Evolutionary conservation across 176 grass and related monocot species (phyloP), one percentile per base, ranked within the genome.

Genomic region (Musa troglodytarum): DNA sequence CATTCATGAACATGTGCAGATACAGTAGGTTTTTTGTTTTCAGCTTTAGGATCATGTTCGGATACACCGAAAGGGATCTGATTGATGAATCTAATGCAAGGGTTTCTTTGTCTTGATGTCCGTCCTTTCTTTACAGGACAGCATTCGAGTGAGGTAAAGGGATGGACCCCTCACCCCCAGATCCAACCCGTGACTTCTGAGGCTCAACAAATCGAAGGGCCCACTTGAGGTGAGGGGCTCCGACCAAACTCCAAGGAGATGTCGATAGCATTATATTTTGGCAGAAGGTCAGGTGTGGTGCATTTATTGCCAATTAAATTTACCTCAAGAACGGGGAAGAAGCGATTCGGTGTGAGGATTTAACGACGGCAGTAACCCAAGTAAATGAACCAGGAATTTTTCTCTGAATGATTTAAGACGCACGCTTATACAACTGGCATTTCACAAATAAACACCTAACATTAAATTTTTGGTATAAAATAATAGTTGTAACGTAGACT

Each of bases 211-310:
- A 24, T 13, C 52, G 1, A 10, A 51, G 29, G 74, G 3, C 29
- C 57, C 74, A 15, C 28, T 12, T 50, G 57, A 57, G 58, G 10
- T 23, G 1, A 23, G 34, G 9, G 29, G 4, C 49, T 23, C 11
- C 74, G 1, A 61, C 8, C 74, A 29, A 25, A 64, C 74, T 52
- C 11, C 34, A 50, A 76, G 72, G 24, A 74, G 34, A 64, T 52
- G 56, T 76, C 17, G 17, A 21, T 54, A 15, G 8, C 3, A 52
- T 54, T 73, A 9, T 43, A 43, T 43, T 43, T 43, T 43, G 34
- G 34, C 34, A 43, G 34, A 43, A 43, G 34, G 34, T 43, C 34
- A 43, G 34, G 6, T 43, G 34, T 43, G 34, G 34, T 43, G 34
- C 13, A 2, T 56, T 20, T 64, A 64, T 64, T 64, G 10, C 61